Conservation (phyloP, 2,329 filamentous ascomycete species). For the Fusarium hainanense region DNA sequence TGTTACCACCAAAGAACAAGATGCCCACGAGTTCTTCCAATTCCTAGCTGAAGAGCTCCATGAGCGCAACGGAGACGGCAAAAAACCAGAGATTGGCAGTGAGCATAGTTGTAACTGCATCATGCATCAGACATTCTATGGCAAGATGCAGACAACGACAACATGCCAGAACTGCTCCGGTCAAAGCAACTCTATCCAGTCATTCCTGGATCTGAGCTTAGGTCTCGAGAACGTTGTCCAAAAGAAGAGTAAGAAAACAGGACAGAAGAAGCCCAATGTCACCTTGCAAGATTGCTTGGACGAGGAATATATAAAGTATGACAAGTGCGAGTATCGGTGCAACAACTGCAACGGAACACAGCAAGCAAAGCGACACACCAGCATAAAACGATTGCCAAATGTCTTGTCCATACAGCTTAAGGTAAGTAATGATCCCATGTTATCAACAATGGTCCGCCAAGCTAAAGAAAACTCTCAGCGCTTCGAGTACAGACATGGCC, state of each 20-base stretch:
- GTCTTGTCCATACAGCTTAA: constrained; percentile 94
- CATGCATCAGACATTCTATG: constrained; percentile 94
- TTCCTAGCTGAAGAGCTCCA: constrained; percentile 94
- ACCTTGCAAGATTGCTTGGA: constrained; percentile 80
- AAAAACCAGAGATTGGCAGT: constrained; percentile 67
- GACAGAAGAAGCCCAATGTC: constrained; percentile 55
- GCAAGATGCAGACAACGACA: constrained; percentile 88
- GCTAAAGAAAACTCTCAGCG: constrained; percentile 53
- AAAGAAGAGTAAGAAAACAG: constrained; percentile 67
- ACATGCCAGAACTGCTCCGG: constrained; percentile 90
- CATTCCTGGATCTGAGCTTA: constrained; percentile 89
- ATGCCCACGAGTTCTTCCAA: constrained; percentile 97
- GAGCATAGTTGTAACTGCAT: constrained; percentile 84
- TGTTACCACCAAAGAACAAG: constrained; percentile 93
- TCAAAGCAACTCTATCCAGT: constrained; percentile 83
- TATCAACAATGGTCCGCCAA: neutral
- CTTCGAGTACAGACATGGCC: constrained; percentile 78
- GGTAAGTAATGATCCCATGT: constrained; percentile 59
- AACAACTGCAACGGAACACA: constrained; percentile 80
- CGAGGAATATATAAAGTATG: constrained; percentile 85
- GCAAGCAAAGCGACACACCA: constrained; percentile 85
- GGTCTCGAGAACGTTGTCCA: constrained; percentile 82
- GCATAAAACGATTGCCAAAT: constrained; percentile 85
- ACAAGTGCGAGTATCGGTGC: constrained; percentile 92
- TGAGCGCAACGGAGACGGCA: constrained; percentile 79